Percentiles rank a stretch among this genome's conserved stretches.
These are phyloP conservation scores for Epichloe aotearoae DNA, from an alignment of 2,329 filamentous ascomycete genomes.

Conservation along the genomic window DNA sequence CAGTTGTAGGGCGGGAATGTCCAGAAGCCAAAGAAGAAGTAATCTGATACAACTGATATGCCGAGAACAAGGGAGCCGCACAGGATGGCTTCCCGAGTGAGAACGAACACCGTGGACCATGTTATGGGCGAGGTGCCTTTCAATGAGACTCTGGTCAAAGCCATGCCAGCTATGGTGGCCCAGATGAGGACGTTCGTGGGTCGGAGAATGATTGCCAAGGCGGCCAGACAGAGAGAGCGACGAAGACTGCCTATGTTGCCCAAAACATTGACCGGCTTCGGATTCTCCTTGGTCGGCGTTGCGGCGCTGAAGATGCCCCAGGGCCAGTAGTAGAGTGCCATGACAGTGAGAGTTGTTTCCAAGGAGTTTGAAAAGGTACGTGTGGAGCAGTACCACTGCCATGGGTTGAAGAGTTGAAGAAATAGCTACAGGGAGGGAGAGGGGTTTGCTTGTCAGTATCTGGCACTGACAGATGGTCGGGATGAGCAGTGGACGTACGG, in stretches of 20 bases:
- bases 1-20: constrained; percentile 80
- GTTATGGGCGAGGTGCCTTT: constrained; percentile 27
- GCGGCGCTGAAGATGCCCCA: constrained; percentile 53
- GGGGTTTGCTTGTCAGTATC: background rate
- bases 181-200: constrained; percentile 87
- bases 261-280: constrained; percentile 16
- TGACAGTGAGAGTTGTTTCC: constrained; percentile 74
- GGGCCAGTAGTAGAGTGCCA: constrained; percentile 73
- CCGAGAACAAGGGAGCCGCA: constrained; percentile 50
- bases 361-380: constrained; percentile 89
- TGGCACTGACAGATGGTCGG: background rate
- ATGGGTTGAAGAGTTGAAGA: constrained; percentile 37
- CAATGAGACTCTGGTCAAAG: constrained; percentile 29
- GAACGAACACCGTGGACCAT: constrained; percentile 30
- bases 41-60: constrained; percentile 55
- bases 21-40: constrained; percentile 71
- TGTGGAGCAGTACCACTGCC: constrained; percentile 94
- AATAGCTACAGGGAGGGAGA: constrained; percentile 16
- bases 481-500: constrained; percentile 34
- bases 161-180: constrained; percentile 44
- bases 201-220: constrained; percentile 69
- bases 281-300: constrained; percentile 25
- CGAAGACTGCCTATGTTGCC: constrained; percentile 24
- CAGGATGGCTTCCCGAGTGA: constrained; percentile 50
- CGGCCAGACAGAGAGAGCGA: constrained; percentile 60